phyloP scores from a whole-genome alignment of 345 rosid genomes.

The Noccaea caerulescens region DNA sequence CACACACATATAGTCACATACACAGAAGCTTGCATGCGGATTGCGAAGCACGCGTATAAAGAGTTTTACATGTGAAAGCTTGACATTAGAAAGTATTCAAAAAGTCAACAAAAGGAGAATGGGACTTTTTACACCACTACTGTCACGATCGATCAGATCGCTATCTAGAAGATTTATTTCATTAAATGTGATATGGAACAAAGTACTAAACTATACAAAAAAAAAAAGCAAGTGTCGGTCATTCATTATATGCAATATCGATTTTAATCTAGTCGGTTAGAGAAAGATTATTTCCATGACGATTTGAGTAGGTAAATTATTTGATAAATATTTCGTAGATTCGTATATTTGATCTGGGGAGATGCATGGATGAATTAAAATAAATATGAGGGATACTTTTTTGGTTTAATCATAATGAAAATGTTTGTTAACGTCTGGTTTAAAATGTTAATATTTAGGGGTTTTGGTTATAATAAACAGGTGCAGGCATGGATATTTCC shows the following conservation, averaged over 20 bases:
- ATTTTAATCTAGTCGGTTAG: background rate
- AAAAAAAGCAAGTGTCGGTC: background rate
- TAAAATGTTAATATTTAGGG: background rate
- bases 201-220: background rate
- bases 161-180: background rate
- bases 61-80: constrained; percentile 35
- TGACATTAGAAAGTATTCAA: constrained; percentile 20
- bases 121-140: constrained; percentile 20
- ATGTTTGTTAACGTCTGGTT: background rate
- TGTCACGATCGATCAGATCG: constrained; percentile 10
- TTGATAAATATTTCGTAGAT: too few relatives aligned
- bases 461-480: constrained; percentile 44
- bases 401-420: background rate
- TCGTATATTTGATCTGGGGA: background rate
- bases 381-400: background rate
- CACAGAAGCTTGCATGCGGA: background rate
- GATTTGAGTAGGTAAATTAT: background rate
- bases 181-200: background rate
- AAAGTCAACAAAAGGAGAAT: constrained; percentile 35
- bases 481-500: constrained; percentile 81
- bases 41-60: constrained; percentile 25
- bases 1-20: background rate
- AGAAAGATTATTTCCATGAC: background rate
- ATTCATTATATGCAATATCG: background rate
- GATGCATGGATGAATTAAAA: background rate